phyloP scores from a whole-genome alignment of 257 asterid species.

The Catharanthus roseus region DNA sequence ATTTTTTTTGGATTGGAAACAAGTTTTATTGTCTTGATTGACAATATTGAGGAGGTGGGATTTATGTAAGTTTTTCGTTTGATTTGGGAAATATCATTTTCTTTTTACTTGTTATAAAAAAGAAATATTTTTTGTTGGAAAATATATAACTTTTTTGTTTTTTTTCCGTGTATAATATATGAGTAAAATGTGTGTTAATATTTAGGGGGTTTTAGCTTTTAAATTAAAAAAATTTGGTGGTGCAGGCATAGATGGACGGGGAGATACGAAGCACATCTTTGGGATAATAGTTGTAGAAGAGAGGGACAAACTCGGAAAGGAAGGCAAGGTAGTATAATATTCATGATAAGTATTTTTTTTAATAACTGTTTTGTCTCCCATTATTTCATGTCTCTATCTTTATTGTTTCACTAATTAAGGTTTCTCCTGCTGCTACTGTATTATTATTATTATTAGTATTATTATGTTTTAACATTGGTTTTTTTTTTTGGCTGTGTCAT shows the following conservation, averaged over 20 bases:
- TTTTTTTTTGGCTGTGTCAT: too few relatives aligned
- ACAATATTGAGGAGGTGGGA: neutral
- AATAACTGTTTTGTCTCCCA: slow-evolving; percentile 59
- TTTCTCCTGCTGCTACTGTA: too few relatives aligned
- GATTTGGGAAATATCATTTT: too few relatives aligned
- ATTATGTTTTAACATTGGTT: slow-evolving; percentile 30
- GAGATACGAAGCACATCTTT: slow-evolving; percentile 88
- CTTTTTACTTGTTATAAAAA: too few relatives aligned
- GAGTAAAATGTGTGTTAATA: neutral
- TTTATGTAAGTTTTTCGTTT: neutral
- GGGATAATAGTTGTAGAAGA: slow-evolving; percentile 93
- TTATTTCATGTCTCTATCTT: slow-evolving; percentile 17
- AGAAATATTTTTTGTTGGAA: too few relatives aligned
- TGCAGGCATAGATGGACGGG: slow-evolving; percentile 89
- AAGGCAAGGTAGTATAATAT: slow-evolving; percentile 85
- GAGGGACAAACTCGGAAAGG: slow-evolving; percentile 98
- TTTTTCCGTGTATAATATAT: neutral
- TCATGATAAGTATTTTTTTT: too few relatives aligned
- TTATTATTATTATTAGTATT: slow-evolving; percentile 7
- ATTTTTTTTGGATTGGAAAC: too few relatives aligned
- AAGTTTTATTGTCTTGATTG: neutral
- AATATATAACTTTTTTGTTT: too few relatives aligned
- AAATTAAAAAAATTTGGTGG: neutral
- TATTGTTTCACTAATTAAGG: too few relatives aligned
- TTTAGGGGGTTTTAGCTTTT: too few relatives aligned